Base-by-base conservation (phyloP, 2,329 filamentous ascomycete species). In the Rhexocercosporidium sp. region DNA sequence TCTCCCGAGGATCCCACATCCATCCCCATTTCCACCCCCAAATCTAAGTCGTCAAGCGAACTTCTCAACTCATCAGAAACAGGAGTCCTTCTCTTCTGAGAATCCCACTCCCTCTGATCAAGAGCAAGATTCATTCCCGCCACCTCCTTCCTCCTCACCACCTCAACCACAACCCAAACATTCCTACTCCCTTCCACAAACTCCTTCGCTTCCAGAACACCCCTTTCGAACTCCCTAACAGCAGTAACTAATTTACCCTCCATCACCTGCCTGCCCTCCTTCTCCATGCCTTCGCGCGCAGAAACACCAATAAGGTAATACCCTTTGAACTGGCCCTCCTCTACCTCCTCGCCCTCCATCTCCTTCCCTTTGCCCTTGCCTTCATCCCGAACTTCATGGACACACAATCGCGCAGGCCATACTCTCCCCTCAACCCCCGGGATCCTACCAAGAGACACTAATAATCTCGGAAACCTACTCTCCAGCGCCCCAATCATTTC, bases 201-300 rank as follows among this genome's bases (percentile, higher is more conserved):
- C 41, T 71, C 69, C 34, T 39, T 67, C n/a, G n/a, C 27, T 44
- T 54, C 60, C 37, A 60, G 59, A 6, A 71, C 56, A 18, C 31
- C 64, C 14, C 47, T 49, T 25, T 71, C 69, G 37, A 71, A 71
- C 31, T 71, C 69, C 25, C 69, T 54, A 9, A 69, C 62, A 22
- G 54, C 53, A n/a, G 62, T 62, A 29, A 66, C 31, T 12, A 71
- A 46, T 25, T 71, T 71, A 5, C 67, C 59, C 27, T 47, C 64
- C 56, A 71, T 54, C 7, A 66, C 16, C 25, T 63, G 64, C 56
- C 68, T 69, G 25, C 27, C 39, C n/a, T 71, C 63, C 6, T n/a
- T 29, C 49, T 68, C 65, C 25, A 47, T 41, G 9, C 61, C 60
- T 16, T 59, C 62, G 1, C 29, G 31, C 18, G 59, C 47, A 34